A percentile compares a stretch with the other conserved stretches of the same genome.
These are phyloP conservation scores for Thymus mandschuricus DNA, from an alignment of 257 asterid genomes.

Conservation along the genomic window DNA sequence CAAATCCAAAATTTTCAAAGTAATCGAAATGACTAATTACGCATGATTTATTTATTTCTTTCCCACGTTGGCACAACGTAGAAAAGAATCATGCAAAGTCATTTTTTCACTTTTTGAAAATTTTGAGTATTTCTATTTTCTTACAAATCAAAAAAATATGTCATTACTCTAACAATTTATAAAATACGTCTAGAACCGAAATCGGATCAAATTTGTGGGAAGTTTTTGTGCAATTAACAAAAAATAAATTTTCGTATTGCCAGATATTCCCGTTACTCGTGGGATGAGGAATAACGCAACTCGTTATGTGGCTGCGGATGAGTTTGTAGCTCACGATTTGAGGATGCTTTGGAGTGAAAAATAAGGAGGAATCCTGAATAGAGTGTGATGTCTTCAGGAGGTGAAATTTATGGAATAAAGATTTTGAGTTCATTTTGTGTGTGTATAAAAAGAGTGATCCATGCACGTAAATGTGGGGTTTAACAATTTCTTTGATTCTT, in stretches of 20 bases:
- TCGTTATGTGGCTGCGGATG: neutral
- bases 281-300: conserved; percentile 6
- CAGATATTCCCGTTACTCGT: neutral
- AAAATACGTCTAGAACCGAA: neutral
- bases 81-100: neutral
- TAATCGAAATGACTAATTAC: neutral
- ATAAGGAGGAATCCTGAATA: conserved; percentile 37
- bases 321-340: conserved; percentile 9
- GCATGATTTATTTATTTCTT: neutral
- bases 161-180: neutral
- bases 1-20: neutral
- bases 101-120: neutral
- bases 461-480: neutral
- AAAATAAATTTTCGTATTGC: neutral
- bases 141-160: neutral
- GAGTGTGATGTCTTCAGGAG: conserved; percentile 37
- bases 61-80: too few relatives aligned
- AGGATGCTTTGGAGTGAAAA: conserved; percentile 9
- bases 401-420: conserved; percentile 28
- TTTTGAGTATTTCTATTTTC: neutral
- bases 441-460: conserved; percentile 1
- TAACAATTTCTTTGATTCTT: conserved; percentile 39
- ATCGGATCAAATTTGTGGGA: neutral
- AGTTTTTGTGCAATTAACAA: neutral
- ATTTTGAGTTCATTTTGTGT: conserved; percentile 24